Evolutionary conservation across 306 rosid species (phyloP).

Genomic region (Luffa acutangula): DNA sequence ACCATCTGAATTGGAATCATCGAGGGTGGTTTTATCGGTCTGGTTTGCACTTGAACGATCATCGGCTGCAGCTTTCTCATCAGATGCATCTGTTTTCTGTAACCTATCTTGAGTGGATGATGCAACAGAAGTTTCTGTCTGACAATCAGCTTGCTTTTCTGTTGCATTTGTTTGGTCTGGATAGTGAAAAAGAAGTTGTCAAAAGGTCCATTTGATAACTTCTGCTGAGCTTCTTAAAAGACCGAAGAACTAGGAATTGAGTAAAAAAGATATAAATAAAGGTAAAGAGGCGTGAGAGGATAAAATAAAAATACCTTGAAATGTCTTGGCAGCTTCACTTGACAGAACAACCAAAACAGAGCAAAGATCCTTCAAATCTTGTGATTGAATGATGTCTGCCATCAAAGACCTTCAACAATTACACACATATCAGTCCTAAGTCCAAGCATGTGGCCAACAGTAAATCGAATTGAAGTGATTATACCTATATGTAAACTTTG

Average conservation of each 20-base stretch:
- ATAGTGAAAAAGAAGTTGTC: conserved; percentile 4
- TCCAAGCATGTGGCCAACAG: conserved; percentile 4
- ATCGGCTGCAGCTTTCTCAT: conserved; percentile 51
- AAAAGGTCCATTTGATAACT: neutral
- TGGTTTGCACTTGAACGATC: conserved; percentile 76
- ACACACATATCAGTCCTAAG: conserved; percentile 9
- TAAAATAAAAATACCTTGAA: conserved; percentile 41
- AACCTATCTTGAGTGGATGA: conserved; percentile 58
- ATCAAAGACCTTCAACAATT: conserved; percentile 69
- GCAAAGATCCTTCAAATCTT: conserved; percentile 89
- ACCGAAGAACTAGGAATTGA: neutral
- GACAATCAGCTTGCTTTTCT: conserved; percentile 50
- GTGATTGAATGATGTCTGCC: conserved; percentile 95
- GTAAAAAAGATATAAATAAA: neutral
- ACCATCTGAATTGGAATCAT: conserved; percentile 65
- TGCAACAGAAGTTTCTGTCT: conserved; percentile 56
- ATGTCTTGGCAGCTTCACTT: conserved; percentile 74
- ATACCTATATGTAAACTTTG: conserved; percentile 84
- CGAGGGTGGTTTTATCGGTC: conserved; percentile 48
- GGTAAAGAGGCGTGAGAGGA: neutral
- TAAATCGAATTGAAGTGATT: conserved; percentile 11
- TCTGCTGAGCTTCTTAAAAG: neutral
- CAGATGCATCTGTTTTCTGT: conserved; percentile 43
- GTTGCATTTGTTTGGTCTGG: conserved; percentile 50
- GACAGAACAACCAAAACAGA: conserved; percentile 80